Evolutionary conservation across 306 rosid genomes (phyloP).

Genomic region (Vigna trinervia): DNA sequence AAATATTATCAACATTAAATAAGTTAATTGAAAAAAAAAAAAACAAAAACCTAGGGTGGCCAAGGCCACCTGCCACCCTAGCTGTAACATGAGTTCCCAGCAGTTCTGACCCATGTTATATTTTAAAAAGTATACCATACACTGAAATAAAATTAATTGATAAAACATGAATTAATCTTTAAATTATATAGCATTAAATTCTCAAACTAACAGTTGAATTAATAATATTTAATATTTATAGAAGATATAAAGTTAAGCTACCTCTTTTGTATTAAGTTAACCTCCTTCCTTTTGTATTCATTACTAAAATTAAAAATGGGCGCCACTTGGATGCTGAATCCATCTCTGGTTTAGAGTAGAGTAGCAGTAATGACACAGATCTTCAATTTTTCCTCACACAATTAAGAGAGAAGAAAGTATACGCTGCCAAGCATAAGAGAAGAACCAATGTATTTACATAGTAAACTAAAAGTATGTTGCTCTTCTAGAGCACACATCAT

Average conservation of each 20-base stretch:
- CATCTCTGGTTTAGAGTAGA: too few species aligned
- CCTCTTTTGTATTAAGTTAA: background rate
- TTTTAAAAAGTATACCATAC: too few species aligned
- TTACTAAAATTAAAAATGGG: background rate
- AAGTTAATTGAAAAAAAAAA: too few species aligned
- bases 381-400: background rate
- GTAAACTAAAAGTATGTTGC: background rate
- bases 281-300: too few species aligned
- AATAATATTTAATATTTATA: background rate
- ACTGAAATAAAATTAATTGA: too few species aligned
- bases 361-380: background rate
- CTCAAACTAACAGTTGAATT: background rate
- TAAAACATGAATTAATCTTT: background rate
- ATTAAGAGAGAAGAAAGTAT: background rate
- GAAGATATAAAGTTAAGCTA: background rate
- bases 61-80: too few species aligned
- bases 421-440: conserved; percentile 19
- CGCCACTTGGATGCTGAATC: background rate
- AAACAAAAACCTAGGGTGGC: too few species aligned
- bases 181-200: background rate
- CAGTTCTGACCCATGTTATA: too few species aligned
- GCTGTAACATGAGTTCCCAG: too few species aligned
- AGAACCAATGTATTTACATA: conserved; percentile 20
- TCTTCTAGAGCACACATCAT: conserved; percentile 33
- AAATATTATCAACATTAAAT: too few species aligned